Conservation (phyloP, 352 stramenopile genomes). For the Globisporangium yorkense region DNA sequence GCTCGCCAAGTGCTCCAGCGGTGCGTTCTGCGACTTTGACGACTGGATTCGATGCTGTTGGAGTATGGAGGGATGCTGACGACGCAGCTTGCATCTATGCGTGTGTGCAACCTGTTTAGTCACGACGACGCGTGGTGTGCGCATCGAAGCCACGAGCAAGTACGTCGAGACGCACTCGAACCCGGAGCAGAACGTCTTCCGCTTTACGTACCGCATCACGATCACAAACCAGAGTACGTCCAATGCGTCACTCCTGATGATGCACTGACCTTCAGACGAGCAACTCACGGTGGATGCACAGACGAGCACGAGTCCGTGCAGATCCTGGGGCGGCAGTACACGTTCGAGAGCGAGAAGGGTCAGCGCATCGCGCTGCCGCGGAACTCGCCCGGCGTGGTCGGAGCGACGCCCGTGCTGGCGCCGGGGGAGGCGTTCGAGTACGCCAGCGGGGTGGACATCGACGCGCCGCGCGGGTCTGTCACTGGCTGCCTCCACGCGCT, state of each 20-base stretch:
- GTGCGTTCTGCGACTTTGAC: constrained; percentile 16
- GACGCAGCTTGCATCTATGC: not conserved
- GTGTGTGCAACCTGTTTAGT: constrained; percentile 21
- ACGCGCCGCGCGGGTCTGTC: constrained; percentile 50
- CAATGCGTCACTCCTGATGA: not conserved
- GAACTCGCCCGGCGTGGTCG: constrained; percentile 67
- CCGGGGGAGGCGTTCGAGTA: constrained; percentile 80
- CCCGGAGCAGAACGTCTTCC: constrained; percentile 42
- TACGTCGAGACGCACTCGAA: constrained; percentile 54
- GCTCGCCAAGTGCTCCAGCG: constrained; percentile 66
- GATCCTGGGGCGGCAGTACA: constrained; percentile 71
- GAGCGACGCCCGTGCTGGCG: constrained; percentile 48
- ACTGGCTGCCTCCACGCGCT: constrained; percentile 64
- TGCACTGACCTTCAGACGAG: not conserved
- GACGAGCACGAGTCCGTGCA: constrained; percentile 45
- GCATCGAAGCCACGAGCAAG: constrained; percentile 69
- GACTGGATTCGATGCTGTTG: not conserved
- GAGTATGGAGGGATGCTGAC: not conserved
- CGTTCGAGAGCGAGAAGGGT: constrained; percentile 65
- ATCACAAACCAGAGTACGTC: constrained; percentile 70
- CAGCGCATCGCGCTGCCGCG: constrained; percentile 50
- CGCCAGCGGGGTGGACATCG: constrained; percentile 69
- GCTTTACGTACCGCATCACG: constrained; percentile 73
- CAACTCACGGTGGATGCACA: constrained; percentile 4
- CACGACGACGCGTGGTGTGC: constrained; percentile 57